Evolutionary conservation across 2,329 filamentous ascomycete species (phyloP), one percentile per base, ranked within the genome.

Genomic region (Cytospora mali): DNA sequence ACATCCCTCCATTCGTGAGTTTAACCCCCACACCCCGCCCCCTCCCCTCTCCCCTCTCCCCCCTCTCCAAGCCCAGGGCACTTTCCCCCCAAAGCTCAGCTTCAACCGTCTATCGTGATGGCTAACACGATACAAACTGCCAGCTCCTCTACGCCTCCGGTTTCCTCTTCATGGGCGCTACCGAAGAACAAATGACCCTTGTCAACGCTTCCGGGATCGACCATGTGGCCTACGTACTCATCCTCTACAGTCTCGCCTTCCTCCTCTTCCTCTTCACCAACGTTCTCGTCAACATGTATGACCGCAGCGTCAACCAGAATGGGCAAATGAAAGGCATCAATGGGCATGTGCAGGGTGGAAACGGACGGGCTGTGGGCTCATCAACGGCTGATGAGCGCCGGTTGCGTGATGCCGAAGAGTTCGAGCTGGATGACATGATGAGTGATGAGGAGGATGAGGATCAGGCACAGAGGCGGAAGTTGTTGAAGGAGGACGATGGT

Each of bases 151-250:
- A 91, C 71, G 93, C 93, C 6, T 90, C 93, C 4, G 95, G 95
- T 1, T 97, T 98, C 78, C 83, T 99, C 48, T 99, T 99, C 79
- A 96, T 98, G 93, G 91, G 92, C 33, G 94, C 95, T 18, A 98
- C 93, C 0, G 95, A 98, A 74, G 93, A 99, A 77, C 95, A 98
- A 76, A 97, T 98, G 91, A 72, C 81, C 25, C 80, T 97, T 1
- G 81, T 98, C 6, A 83, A 86, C 48, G 80, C 85, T 46, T 89
- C 91, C 0, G 83, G 88, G 64, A 88, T 98, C 70, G 93, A 93
- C 28, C 92, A 96, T 71, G 91, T 98, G 49, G 89, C 93, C 6
- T 99, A 98, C 75, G 87, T 98, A 48, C 83, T 99, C 28, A 93
- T 98, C 58, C 80, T 97, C 11, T 98, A 90, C 81, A 96, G 92